A percentile compares a stretch with the other conserved stretches of the same genome.
phyloP scores from a whole-genome alignment of 192 early-diverging fungal genomes.

The Entomortierella parvispora region DNA sequence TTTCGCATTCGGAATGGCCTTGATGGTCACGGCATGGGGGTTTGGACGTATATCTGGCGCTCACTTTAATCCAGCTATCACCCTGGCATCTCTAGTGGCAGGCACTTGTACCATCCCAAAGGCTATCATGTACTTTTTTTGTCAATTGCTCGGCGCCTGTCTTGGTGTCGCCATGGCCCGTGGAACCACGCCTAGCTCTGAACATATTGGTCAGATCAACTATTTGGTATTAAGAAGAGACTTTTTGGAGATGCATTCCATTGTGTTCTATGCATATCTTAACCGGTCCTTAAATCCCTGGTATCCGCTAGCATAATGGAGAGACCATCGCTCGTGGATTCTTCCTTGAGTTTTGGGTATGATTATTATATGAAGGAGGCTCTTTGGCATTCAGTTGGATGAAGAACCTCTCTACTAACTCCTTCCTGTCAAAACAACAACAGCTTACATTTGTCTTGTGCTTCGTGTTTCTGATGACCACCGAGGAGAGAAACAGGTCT shows the following conservation, averaged over 20 bases:
- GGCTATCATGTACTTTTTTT: conserved; percentile 60
- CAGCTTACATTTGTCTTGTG: conserved; percentile 22
- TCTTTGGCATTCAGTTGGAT: too few relatives aligned
- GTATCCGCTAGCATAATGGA: conserved; percentile 16
- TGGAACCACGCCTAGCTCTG: conserved; percentile 7
- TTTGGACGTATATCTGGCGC: conserved; percentile 66
- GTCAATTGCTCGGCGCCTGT: conserved; percentile 63
- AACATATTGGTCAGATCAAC: conserved; percentile 8
- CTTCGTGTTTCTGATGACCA: conserved; percentile 33
- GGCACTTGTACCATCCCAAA: conserved; percentile 53
- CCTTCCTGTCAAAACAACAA: too few relatives aligned
- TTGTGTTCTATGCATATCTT: too few relatives aligned
- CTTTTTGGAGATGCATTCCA: too few relatives aligned
- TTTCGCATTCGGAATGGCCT: conserved; percentile 56
- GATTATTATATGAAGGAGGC: too few relatives aligned
- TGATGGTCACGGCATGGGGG: conserved; percentile 59
- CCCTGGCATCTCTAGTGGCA: conserved; percentile 59
- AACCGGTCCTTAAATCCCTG: too few relatives aligned
- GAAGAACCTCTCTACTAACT: too few relatives aligned
- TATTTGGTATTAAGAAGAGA: conserved; percentile 4
- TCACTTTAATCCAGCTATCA: conserved; percentile 70
- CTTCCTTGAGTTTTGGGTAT: conserved; percentile 34
- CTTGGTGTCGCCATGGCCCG: conserved; percentile 55
- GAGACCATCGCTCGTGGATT: conserved; percentile 15
- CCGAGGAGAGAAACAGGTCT: conserved; percentile 14